These are phyloP conservation scores for Dimocarpus longan DNA, from an alignment of 345 rosid genomes.

Conservation along the genomic window DNA sequence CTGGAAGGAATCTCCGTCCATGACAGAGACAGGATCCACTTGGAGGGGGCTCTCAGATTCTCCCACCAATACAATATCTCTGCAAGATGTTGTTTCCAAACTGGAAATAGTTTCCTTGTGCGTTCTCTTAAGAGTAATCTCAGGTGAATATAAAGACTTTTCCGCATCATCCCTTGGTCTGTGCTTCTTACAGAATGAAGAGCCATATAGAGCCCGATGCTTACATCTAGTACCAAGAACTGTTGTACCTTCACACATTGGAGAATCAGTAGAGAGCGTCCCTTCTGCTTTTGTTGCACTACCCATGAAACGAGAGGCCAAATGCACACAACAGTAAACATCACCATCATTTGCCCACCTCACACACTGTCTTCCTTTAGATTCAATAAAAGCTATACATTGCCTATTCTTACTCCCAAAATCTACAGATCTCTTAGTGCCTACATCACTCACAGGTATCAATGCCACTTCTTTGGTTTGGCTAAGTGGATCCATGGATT, in stretches of 20 bases:
- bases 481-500: slow-evolving; percentile 29
- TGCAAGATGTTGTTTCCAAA: slow-evolving; percentile 47
- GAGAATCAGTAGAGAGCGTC: slow-evolving; percentile 55
- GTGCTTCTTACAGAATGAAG: slow-evolving; percentile 88
- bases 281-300: slow-evolving; percentile 56
- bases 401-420: slow-evolving; percentile 73
- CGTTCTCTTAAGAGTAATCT: slow-evolving; percentile 55
- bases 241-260: slow-evolving; percentile 90
- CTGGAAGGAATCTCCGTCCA: slow-evolving; percentile 38
- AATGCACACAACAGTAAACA: slow-evolving; percentile 94
- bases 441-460: slow-evolving; percentile 41
- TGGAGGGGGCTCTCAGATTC: slow-evolving; percentile 48
- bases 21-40: slow-evolving; percentile 45
- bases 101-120: slow-evolving; percentile 41
- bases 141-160: slow-evolving; percentile 31
- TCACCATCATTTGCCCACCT: slow-evolving; percentile 99
- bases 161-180: slow-evolving; percentile 54
- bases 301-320: slow-evolving; percentile 90
- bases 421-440: slow-evolving; percentile 48
- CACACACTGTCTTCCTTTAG: slow-evolving; percentile 95
- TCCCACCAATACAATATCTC: slow-evolving; percentile 51
- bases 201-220: slow-evolving; percentile 87
- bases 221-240: slow-evolving; percentile 96
- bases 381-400: slow-evolving; percentile 88
- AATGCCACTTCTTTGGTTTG: slow-evolving; percentile 30